Percentiles rank a stretch among this genome's conserved stretches.
Conservation (phyloP, 108 stramenopile genomes). For the Mediolabrus comicus region DNA sequence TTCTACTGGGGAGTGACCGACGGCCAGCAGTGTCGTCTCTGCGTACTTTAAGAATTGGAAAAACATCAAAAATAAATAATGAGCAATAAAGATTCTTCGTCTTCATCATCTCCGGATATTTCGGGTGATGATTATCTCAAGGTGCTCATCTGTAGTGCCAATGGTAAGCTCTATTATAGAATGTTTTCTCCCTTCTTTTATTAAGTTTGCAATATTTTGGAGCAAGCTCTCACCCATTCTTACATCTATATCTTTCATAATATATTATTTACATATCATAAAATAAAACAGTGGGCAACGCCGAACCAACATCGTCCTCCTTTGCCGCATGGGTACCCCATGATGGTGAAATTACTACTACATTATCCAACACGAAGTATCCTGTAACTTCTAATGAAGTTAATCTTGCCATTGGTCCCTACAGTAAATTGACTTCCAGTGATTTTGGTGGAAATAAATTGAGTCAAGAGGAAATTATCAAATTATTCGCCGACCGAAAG, state of each 20-base stretch:
- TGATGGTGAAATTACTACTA: constrained; percentile 15
- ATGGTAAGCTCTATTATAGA: not conserved
- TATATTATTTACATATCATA: too few relatives aligned
- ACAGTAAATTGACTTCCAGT: too few relatives aligned
- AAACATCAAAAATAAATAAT: not conserved
- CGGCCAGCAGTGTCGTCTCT: too few relatives aligned
- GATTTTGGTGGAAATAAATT: too few relatives aligned
- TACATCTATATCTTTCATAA: too few relatives aligned
- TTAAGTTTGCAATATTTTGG: too few relatives aligned
- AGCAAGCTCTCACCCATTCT: too few relatives aligned
- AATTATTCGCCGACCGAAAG: too few relatives aligned
- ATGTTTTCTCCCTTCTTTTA: not conserved
- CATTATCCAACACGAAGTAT: constrained; percentile 1
- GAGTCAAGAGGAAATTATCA: too few relatives aligned
- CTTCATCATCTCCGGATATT: not conserved
- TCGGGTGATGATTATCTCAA: not conserved
- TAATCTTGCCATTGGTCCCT: not conserved
- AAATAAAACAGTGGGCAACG: constrained; percentile 28
- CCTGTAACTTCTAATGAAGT: not conserved
- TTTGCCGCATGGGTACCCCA: constrained; percentile 41
- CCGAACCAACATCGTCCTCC: constrained; percentile 38
- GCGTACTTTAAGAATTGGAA: too few relatives aligned
- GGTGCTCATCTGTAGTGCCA: constrained; percentile 30
- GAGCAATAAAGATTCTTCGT: too few relatives aligned
- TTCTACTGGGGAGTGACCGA: too few relatives aligned